Percentiles rank a stretch among this genome's conserved stretches.
Conservation (phyloP, 2,329 filamentous ascomycete species). For the Capronia epimyces region DNA sequence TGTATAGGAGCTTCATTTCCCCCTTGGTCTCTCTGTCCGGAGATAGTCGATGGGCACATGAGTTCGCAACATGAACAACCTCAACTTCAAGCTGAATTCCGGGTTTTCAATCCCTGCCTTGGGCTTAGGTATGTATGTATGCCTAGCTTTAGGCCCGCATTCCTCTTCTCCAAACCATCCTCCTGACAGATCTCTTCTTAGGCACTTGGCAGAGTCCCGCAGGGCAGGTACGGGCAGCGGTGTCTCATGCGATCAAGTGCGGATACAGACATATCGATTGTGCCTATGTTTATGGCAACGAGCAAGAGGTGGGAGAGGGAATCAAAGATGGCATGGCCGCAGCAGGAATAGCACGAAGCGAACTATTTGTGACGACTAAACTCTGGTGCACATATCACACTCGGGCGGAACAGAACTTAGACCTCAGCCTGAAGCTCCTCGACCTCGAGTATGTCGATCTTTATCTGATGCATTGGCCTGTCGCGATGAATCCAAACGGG, state of each 20-base stretch:
- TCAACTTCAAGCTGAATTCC: neutral
- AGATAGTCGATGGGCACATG: no score
- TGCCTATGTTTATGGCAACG: conserved; percentile 43
- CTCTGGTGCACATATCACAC: conserved; percentile 56
- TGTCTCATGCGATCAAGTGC: conserved; percentile 37
- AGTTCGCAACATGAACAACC: neutral
- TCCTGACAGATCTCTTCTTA: neutral
- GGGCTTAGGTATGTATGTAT: neutral
- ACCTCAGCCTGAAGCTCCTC: conserved; percentile 55
- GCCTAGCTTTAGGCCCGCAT: no score
- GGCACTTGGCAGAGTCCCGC: conserved; percentile 50
- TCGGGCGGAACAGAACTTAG: conserved; percentile 44
- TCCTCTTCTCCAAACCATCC: no score
- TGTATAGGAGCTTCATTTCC: no score
- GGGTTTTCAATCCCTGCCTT: neutral
- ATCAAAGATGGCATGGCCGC: conserved; percentile 50
- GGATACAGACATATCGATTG: conserved; percentile 37
- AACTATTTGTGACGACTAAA: conserved; percentile 80
- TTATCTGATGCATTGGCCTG: conserved; percentile 49
- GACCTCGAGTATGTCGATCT: conserved; percentile 61
- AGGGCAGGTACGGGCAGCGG: conserved; percentile 43
- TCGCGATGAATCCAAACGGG: conserved; percentile 24
- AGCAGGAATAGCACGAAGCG: conserved; percentile 67
- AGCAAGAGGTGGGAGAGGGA: conserved; percentile 69
- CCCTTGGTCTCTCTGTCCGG: no score